A percentile compares a stretch with the other conserved stretches of the same genome.
phyloP scores from a whole-genome alignment of 495 filamentous ascomycete species.

The Astrocystis sublimbata region DNA sequence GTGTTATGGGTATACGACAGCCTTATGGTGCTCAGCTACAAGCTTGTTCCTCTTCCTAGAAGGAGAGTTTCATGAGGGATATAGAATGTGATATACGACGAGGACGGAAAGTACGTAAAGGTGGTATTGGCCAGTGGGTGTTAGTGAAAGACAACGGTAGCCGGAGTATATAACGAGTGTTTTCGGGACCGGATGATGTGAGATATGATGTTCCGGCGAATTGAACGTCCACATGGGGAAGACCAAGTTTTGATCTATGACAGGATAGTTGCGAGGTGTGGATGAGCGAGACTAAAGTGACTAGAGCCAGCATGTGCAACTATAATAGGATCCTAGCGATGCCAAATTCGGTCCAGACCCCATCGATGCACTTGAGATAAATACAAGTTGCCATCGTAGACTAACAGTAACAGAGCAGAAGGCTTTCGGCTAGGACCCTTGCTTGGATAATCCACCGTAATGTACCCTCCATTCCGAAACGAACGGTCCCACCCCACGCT shows the following conservation, averaged over 20 bases:
- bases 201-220: neutral
- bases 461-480: too few relatives aligned
- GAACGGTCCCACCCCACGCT: too few relatives aligned
- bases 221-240: constrained; percentile 3
- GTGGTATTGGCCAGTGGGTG: neutral
- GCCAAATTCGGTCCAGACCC: neutral
- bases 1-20: constrained; percentile 5
- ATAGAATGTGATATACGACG: neutral
- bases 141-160: neutral
- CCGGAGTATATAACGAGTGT: neutral
- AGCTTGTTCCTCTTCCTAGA: neutral
- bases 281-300: neutral
- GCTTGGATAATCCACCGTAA: too few relatives aligned
- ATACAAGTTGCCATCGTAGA: too few relatives aligned
- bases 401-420: too few relatives aligned
- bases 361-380: neutral
- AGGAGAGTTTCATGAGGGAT: neutral
- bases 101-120: neutral
- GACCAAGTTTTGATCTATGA: constrained; percentile 9
- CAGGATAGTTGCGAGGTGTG: neutral
- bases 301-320: neutral
- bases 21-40: neutral
- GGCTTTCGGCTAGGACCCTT: too few relatives aligned
- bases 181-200: neutral
- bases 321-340: neutral